These are phyloP conservation scores for Botrytis byssoidea DNA, from an alignment of 2,329 filamentous ascomycete genomes.

Conservation along the genomic window DNA sequence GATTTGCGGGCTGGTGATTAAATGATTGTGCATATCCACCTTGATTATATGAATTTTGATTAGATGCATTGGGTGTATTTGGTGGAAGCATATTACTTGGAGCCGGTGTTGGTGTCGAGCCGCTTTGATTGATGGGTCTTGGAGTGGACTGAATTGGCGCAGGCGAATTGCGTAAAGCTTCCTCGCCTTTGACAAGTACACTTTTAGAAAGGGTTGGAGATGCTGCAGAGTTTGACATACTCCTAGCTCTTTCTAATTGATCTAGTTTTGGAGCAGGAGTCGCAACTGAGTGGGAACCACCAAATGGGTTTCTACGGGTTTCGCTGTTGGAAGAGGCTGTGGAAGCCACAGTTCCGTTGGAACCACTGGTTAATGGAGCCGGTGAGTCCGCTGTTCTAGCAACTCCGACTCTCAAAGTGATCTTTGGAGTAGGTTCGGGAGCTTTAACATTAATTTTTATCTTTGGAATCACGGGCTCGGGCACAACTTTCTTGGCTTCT, in stretches of 20 bases:
- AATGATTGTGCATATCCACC: conserved; percentile 37
- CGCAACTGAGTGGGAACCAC: conserved; percentile 28
- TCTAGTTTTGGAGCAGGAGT: conserved; percentile 33
- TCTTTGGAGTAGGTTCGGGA: conserved; percentile 55
- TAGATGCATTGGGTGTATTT: conserved; percentile 32
- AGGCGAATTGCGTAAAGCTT: conserved; percentile 36
- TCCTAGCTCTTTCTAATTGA: conserved; percentile 37
- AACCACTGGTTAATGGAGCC: conserved; percentile 48
- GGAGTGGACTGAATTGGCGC: conserved; percentile 24
- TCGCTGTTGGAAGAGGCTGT: conserved; percentile 28
- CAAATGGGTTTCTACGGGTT: conserved; percentile 37
- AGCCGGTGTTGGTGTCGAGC: conserved; percentile 31
- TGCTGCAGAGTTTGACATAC: conserved; percentile 36
- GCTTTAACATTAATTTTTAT: conserved; percentile 71
- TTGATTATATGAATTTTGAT: conserved; percentile 26
- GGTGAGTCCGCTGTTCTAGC: conserved; percentile 50
- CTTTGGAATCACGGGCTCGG: conserved; percentile 71
- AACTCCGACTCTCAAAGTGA: conserved; percentile 67
- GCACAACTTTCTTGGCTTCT: conserved; percentile 69
- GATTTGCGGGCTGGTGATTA: conserved; percentile 37
- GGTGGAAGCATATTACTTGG: conserved; percentile 37
- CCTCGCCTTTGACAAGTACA: conserved; percentile 43
- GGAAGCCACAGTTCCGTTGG: conserved; percentile 28
- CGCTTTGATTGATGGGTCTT: conserved; percentile 44
- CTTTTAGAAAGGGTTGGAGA: conserved; percentile 37